Percentiles rank a stretch among this genome's conserved stretches.
Conservation (phyloP, 1,284 basidiomycete genomes). For the Ustilago shanxiensis region DNA sequence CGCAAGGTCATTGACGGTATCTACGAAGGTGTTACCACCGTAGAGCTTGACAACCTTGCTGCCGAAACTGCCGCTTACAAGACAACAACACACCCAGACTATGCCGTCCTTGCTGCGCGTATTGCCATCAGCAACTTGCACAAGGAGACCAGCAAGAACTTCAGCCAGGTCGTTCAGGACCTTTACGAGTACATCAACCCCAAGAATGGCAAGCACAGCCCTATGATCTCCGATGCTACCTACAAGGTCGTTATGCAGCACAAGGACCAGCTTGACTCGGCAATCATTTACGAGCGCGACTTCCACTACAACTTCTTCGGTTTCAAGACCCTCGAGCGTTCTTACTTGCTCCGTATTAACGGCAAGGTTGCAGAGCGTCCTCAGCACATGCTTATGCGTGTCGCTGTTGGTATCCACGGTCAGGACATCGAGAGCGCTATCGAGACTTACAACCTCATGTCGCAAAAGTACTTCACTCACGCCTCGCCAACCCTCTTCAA, state of each 20-base stretch:
- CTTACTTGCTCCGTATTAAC: slow-evolving; percentile 93
- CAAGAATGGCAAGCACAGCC: slow-evolving; percentile 83
- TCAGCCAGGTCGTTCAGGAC: slow-evolving; percentile 91
- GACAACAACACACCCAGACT: slow-evolving; percentile 93
- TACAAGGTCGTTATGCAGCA: slow-evolving; percentile 87
- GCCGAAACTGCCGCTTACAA: slow-evolving; percentile 98
- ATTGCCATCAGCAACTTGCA: slow-evolving; percentile 99
- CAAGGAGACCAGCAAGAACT: slow-evolving; percentile 98
- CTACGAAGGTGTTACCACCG: slow-evolving; percentile 94
- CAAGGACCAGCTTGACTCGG: slow-evolving; percentile 86
- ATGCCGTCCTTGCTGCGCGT: slow-evolving; percentile 96
- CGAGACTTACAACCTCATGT: slow-evolving; percentile 88
- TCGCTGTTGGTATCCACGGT: slow-evolving; percentile 97
- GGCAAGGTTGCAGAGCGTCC: slow-evolving; percentile 96
- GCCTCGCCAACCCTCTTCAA: slow-evolving; percentile 99
- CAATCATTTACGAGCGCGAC: slow-evolving; percentile 97
- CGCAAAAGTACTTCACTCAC: slow-evolving; percentile 88
- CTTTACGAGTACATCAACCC: slow-evolving; percentile 96
- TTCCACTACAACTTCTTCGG: slow-evolving; percentile 92
- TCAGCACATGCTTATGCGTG: slow-evolving; percentile 99
- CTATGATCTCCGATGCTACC: slow-evolving; percentile 91
- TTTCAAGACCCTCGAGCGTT: slow-evolving; percentile 99
- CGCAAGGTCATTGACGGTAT: slow-evolving; percentile 86
- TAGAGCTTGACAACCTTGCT: slow-evolving; percentile 84
- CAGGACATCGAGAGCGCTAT: slow-evolving; percentile 87